Conservation (phyloP, 805 yeast genomes). For the Kuraishia piskuri region DNA sequence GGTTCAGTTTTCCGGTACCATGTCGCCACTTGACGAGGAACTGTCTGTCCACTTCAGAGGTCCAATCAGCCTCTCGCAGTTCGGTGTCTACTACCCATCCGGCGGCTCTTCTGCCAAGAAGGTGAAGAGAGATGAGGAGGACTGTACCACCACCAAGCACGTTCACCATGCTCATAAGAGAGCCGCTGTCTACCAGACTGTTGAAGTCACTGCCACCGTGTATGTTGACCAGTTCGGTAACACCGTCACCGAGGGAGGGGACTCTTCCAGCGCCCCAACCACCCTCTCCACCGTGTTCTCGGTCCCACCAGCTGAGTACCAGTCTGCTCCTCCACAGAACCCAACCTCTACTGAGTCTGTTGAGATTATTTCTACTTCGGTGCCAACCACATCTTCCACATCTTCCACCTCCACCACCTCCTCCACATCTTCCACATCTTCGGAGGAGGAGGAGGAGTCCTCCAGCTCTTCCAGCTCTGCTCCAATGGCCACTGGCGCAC, state of each 20-base stretch:
- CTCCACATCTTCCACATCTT: conserved; percentile 10
- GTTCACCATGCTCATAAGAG: conserved; percentile 46
- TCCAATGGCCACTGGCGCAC: conserved; percentile 27
- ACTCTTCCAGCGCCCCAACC: conserved; percentile 17
- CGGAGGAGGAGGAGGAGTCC: conserved; percentile 13
- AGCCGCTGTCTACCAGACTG: conserved; percentile 55
- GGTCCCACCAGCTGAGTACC: conserved; percentile 9
- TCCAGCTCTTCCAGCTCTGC: conserved; percentile 20
- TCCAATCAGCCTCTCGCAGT: conserved; percentile 69
- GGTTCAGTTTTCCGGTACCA: conserved; percentile 54
- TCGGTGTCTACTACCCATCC: conserved; percentile 82
- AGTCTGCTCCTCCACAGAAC: conserved; percentile 5
- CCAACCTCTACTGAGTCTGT: background rate
- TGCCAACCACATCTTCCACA: conserved; percentile 10
- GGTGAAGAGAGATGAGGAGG: conserved; percentile 30
- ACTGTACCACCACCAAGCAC: conserved; percentile 35
- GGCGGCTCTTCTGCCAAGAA: conserved; percentile 29
- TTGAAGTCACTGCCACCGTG: conserved; percentile 74
- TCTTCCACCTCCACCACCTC: conserved; percentile 10
- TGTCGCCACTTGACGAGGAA: conserved; percentile 82
- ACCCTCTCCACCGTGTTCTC: conserved; percentile 18
- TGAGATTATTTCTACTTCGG: background rate
- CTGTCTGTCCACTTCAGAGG: conserved; percentile 87
- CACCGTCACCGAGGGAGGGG: conserved; percentile 19
- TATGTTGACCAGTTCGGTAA: conserved; percentile 54